A percentile compares a stretch with the other conserved stretches of the same genome.
These are phyloP conservation scores for Alternaria gaisen DNA, from an alignment of 2,329 filamentous ascomycete species.

Conservation along the genomic window DNA sequence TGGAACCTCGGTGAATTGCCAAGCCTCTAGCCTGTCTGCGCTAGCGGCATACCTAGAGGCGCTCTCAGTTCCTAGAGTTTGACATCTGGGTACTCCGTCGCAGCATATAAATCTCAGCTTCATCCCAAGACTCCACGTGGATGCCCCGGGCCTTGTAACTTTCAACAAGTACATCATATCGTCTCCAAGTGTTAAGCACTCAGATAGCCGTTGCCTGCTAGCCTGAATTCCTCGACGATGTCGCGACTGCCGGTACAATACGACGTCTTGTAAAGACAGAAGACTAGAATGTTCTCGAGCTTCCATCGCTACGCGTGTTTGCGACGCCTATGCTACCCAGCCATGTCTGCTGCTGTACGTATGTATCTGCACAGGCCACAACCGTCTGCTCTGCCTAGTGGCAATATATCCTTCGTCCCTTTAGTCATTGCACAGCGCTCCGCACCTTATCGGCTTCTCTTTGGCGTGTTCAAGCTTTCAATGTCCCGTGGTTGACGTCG, in stretches of 20 bases:
- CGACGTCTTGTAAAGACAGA: neutral
- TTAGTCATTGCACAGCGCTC: neutral
- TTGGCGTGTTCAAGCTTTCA: neutral
- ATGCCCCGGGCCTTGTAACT: neutral
- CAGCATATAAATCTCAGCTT: neutral
- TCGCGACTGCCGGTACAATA: neutral
- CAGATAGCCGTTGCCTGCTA: neutral
- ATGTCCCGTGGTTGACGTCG: constrained; percentile 6
- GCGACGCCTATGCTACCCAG: neutral
- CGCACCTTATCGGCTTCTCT: constrained; percentile 1
- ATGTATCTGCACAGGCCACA: neutral
- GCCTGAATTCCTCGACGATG: neutral
- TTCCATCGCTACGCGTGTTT: neutral
- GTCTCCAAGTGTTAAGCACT: neutral
- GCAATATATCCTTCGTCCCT: neutral
- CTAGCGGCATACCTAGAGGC: neutral
- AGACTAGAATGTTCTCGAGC: neutral
- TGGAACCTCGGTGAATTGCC: constrained; percentile 20
- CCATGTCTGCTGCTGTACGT: neutral
- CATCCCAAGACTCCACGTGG: no score
- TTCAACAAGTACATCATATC: neutral
- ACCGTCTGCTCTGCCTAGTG: neutral
- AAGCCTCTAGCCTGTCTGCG: constrained; percentile 12
- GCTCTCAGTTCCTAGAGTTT: neutral
- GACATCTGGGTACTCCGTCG: constrained; percentile 1